Conservation (phyloP, 768 basidiomycete species). For the Gloeostereum incarnatum region DNA sequence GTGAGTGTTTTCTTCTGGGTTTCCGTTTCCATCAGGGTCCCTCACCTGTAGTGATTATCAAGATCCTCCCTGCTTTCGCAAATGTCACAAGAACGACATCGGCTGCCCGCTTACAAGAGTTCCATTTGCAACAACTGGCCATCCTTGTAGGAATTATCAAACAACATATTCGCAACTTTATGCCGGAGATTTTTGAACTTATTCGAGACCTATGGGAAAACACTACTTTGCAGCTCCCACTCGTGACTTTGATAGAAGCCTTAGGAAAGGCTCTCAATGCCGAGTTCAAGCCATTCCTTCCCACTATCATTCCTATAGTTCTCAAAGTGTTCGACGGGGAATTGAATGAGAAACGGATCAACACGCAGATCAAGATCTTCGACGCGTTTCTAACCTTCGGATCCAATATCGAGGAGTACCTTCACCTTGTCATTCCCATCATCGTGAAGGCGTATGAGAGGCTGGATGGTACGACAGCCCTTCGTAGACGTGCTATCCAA, state of each 20-base stretch:
- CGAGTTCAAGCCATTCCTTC: slow-evolving; percentile 95
- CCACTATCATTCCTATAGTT: slow-evolving; percentile 80
- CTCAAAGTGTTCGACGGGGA: slow-evolving; percentile 91
- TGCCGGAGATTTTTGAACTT: slow-evolving; percentile 74
- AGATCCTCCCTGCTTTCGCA: slow-evolving; percentile 96
- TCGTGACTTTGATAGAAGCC: slow-evolving; percentile 88
- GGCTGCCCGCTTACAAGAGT: slow-evolving; percentile 78
- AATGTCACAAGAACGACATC: slow-evolving; percentile 78
- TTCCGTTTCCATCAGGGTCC: background rate
- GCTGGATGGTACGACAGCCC: slow-evolving; percentile 54
- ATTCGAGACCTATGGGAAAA: slow-evolving; percentile 91
- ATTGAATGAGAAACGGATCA: slow-evolving; percentile 65
- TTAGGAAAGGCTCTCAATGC: slow-evolving; percentile 91
- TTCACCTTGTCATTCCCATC: slow-evolving; percentile 93
- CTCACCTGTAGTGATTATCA: slow-evolving; percentile 7
- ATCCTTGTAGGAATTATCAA: slow-evolving; percentile 95
- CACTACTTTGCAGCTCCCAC: slow-evolving; percentile 73
- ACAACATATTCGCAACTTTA: slow-evolving; percentile 91
- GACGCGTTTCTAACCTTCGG: slow-evolving; percentile 95
- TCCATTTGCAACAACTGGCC: slow-evolving; percentile 91
- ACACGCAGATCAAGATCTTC: slow-evolving; percentile 83
- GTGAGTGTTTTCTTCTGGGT: slow-evolving; percentile 25
- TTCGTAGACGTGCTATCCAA: slow-evolving; percentile 85
- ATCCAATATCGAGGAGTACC: slow-evolving; percentile 93
- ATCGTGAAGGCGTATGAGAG: slow-evolving; percentile 89